A percentile compares a stretch with the other conserved stretches of the same genome.
Conservation (phyloP, 1,284 basidiomycete genomes). For the Thelephora terrestris region DNA sequence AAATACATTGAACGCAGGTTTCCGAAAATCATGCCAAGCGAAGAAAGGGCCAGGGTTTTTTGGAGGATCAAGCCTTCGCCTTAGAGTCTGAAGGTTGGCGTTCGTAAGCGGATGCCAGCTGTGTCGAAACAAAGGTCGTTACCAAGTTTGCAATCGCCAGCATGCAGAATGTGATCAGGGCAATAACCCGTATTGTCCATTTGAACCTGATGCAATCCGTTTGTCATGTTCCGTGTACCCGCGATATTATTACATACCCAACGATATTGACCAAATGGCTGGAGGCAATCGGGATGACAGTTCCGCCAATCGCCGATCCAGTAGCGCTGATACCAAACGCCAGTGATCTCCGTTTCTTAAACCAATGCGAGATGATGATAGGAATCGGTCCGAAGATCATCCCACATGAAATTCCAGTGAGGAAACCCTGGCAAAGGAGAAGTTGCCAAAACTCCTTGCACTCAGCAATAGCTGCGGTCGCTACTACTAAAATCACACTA, state of each 20-base stretch:
- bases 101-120: neutral
- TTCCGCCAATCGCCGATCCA: slow-evolving; percentile 35
- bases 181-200: slow-evolving; percentile 54
- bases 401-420: slow-evolving; percentile 28
- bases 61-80: slow-evolving; percentile 41
- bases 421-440: slow-evolving; percentile 38
- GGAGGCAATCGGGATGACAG: slow-evolving; percentile 31
- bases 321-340: slow-evolving; percentile 32
- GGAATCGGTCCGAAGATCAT: slow-evolving; percentile 36
- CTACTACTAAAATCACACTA: slow-evolving; percentile 31
- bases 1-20: slow-evolving; percentile 33
- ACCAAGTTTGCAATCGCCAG: slow-evolving; percentile 35
- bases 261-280: slow-evolving; percentile 28
- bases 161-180: slow-evolving; percentile 36
- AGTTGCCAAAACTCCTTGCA: slow-evolving; percentile 45
- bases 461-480: slow-evolving; percentile 39
- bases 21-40: slow-evolving; percentile 39
- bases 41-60: slow-evolving; percentile 35
- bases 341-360: slow-evolving; percentile 28
- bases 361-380: slow-evolving; percentile 39
- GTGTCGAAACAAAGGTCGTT: slow-evolving; percentile 3
- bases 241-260: slow-evolving; percentile 18
- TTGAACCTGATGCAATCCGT: slow-evolving; percentile 30
- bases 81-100: slow-evolving; percentile 25
- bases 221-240: too few relatives aligned